Conservation (phyloP, 495 filamentous ascomycete species). For the Xylaria acuta region DNA sequence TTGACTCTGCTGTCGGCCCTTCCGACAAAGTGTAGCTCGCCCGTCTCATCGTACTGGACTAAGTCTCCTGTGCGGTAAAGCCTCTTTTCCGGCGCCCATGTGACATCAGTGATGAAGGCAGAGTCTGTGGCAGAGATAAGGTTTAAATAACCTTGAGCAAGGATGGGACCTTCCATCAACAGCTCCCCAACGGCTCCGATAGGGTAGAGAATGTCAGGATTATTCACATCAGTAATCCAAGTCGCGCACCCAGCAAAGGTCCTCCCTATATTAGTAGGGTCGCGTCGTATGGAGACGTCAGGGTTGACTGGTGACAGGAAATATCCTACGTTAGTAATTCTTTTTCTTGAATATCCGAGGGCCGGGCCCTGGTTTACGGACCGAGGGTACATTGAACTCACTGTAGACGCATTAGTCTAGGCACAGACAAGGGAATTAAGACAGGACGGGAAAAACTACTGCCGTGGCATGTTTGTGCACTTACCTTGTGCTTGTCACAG, state of each 20-base stretch:
- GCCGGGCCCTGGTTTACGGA: not conserved
- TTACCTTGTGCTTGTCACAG: conserved; percentile 23
- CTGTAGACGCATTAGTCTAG: not conserved
- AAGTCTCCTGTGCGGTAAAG: conserved; percentile 55
- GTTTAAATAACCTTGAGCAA: conserved; percentile 61
- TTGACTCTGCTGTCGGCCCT: conserved; percentile 40
- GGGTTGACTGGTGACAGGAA: not conserved
- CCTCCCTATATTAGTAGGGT: conserved; percentile 20
- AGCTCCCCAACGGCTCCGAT: conserved; percentile 56
- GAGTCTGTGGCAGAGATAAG: conserved; percentile 59
- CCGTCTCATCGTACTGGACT: conserved; percentile 48
- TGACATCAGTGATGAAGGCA: conserved; percentile 53
- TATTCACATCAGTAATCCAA: conserved; percentile 41
- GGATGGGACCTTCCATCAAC: conserved; percentile 51
- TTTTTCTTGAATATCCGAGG: not conserved
- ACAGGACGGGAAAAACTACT: not conserved
- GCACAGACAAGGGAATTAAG: not conserved
- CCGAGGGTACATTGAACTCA: not conserved
- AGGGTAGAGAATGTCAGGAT: conserved; percentile 43
- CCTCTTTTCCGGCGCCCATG: conserved; percentile 44
- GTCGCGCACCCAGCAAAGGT: conserved; percentile 42
- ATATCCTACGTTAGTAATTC: not conserved
- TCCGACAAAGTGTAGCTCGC: conserved; percentile 29
- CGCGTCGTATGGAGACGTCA: not conserved
- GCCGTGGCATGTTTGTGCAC: not conserved